Conservation (phyloP, 345 rosid species). For the Microcos paniculata region DNA sequence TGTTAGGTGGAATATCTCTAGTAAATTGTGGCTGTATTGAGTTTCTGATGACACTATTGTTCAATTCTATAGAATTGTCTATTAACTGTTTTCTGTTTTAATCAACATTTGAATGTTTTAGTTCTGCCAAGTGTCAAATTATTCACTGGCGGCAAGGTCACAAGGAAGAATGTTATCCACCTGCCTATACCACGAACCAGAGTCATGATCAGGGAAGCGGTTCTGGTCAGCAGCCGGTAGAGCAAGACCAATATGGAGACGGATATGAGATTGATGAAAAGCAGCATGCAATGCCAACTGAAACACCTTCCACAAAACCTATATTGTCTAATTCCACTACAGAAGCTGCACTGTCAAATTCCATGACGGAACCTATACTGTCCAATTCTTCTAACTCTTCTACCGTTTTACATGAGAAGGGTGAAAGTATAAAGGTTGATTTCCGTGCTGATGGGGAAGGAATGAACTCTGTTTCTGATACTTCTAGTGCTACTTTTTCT, state of each 20-base stretch:
- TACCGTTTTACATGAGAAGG: conserved; percentile 33
- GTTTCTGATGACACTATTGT: not conserved
- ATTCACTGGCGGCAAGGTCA: conserved; percentile 98
- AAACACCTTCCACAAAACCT: conserved; percentile 28
- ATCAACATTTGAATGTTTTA: conserved; percentile 31
- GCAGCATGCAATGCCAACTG: conserved; percentile 31
- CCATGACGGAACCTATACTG: conserved; percentile 27
- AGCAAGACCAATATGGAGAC: conserved; percentile 25
- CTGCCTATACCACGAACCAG: conserved; percentile 21
- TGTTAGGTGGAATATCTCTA: not conserved
- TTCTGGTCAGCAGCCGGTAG: conserved; percentile 31
- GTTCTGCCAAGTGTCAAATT: conserved; percentile 90
- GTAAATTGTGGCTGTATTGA: not conserved
- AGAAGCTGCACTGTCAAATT: conserved; percentile 29
- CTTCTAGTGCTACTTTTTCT: conserved; percentile 64
- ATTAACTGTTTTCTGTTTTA: conserved; percentile 10
- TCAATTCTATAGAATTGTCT: not conserved
- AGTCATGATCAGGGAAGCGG: conserved; percentile 38
- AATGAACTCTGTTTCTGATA: conserved; percentile 44
- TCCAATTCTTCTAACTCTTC: conserved; percentile 33
- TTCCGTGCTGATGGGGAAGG: conserved; percentile 43
- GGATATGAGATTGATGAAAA: conserved; percentile 31
- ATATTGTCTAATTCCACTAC: conserved; percentile 23
- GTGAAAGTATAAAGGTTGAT: conserved; percentile 41
- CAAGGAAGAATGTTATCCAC: conserved; percentile 75